Base-by-base conservation (phyloP, 345 rosid species). In the Dimocarpus longan region DNA sequence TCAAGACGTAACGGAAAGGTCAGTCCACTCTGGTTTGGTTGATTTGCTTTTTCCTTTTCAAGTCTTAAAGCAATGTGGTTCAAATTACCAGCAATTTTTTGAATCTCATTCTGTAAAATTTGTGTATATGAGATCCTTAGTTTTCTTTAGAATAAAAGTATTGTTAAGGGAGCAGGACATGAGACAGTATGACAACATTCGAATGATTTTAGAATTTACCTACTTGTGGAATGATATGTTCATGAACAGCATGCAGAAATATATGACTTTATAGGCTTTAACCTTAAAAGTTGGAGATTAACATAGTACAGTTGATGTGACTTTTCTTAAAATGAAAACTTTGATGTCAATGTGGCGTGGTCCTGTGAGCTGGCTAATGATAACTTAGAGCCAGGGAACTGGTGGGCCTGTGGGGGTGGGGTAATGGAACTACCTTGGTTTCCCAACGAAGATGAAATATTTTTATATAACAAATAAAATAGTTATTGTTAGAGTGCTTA, bases 1-100 rank as follows among this genome's bases (percentile, higher is more conserved):
- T 84, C 96, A 42, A 90, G 98, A 83, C 95, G 97, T 44, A 91
- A 90, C 66, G 97, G 98, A 83, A 95, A 93, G 95, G 97, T 93
- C 40, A 46, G 80, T 42, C 69, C 72, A 52, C 63, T 73, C 72
- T 62, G 28, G 67, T 74, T 69, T 68, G 68, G 28, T 68, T 63
- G 77, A 64, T 68, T 65, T 74, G 32, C 71, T 13, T 54, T n/a
- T 21, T 66, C 28, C 40, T 5, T 39, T 65, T 10, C 18, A 21
- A 39, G 52, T 68, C 10, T 74, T 3, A 64, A 50, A 75, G 48
- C 52, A 16, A 71, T 16, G 19, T 19, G 10, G 68, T 73, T n/a
- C 75, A 60, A 48, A 70, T 57, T 70, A 21, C 56, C 65, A 21
- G 68, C 67, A 65, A 13, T 13, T 50, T 70, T 40, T 70, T 44